phyloP scores from a whole-genome alignment of 345 rosid species.

The Pelargonium nanum region DNA sequence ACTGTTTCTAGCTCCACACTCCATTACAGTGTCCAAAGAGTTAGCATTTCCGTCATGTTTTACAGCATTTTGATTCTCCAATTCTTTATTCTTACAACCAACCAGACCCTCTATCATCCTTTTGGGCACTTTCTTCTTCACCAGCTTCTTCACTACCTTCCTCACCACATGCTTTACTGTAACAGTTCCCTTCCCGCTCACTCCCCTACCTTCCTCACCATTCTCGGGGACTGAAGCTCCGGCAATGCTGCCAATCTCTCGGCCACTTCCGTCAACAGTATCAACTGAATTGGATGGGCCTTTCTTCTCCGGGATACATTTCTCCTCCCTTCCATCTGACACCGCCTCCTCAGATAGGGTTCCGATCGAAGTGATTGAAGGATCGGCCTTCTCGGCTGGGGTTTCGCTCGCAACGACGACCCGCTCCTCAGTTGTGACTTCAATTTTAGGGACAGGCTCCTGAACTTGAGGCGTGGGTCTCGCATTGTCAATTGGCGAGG shows the following conservation, averaged over 20 bases:
- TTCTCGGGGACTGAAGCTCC: neutral
- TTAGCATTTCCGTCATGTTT: neutral
- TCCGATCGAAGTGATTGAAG: neutral
- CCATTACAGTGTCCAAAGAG: neutral
- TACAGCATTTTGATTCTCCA: neutral
- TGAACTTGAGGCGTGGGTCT: conserved; percentile 1
- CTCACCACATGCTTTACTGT: conserved; percentile 9
- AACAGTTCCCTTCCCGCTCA: neutral
- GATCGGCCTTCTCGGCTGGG: neutral
- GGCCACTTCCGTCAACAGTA: neutral
- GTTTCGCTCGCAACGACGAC: neutral
- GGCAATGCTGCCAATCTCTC: no score
- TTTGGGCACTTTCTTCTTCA: conserved; percentile 16
- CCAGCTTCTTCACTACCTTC: conserved; percentile 21
- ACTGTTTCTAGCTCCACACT: neutral
- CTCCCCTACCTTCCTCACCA: neutral
- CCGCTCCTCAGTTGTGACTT: neutral
- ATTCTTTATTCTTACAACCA: conserved; percentile 2
- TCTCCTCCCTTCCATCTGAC: neutral
- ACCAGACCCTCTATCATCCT: conserved; percentile 5
- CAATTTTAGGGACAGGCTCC: neutral
- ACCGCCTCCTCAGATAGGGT: neutral
- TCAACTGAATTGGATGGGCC: neutral
- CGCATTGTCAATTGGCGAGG: neutral
- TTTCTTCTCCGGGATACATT: neutral